phyloP scores from a whole-genome alignment of 345 rosid genomes.

The Sisymbrium irio region DNA sequence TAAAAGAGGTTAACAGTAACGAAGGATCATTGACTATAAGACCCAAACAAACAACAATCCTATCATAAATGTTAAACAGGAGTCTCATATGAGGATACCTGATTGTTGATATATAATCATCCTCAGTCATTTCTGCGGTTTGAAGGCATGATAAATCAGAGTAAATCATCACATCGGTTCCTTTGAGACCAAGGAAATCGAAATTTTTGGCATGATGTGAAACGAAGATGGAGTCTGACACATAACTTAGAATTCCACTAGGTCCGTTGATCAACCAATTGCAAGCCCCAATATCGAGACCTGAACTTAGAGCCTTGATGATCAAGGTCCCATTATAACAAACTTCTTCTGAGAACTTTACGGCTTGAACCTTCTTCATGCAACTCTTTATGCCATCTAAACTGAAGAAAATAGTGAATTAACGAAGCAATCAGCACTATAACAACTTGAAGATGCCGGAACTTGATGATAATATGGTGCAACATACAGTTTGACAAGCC shows the following conservation, averaged over 20 bases:
- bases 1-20: constrained; percentile 15
- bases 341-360: constrained; percentile 69
- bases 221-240: constrained; percentile 56
- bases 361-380: constrained; percentile 54
- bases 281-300: constrained; percentile 86
- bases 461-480: neutral
- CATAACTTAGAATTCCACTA: constrained; percentile 45
- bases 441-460: neutral
- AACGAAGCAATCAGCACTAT: neutral
- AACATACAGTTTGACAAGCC: neutral
- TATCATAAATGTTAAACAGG: neutral
- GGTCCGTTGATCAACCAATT: constrained; percentile 73
- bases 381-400: constrained; percentile 68
- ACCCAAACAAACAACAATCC: neutral
- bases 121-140: constrained; percentile 36
- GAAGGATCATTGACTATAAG: neutral
- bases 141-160: constrained; percentile 51
- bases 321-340: constrained; percentile 73
- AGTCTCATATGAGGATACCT: constrained; percentile 38
- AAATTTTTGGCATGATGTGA: constrained; percentile 61
- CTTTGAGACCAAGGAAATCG: constrained; percentile 50
- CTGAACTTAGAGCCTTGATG: constrained; percentile 75
- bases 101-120: constrained; percentile 34
- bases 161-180: constrained; percentile 57
- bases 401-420: constrained; percentile 39